Evolutionary conservation across 1,284 basidiomycete genomes (phyloP).

Genomic region (Paramarasmius palmivorus): DNA sequence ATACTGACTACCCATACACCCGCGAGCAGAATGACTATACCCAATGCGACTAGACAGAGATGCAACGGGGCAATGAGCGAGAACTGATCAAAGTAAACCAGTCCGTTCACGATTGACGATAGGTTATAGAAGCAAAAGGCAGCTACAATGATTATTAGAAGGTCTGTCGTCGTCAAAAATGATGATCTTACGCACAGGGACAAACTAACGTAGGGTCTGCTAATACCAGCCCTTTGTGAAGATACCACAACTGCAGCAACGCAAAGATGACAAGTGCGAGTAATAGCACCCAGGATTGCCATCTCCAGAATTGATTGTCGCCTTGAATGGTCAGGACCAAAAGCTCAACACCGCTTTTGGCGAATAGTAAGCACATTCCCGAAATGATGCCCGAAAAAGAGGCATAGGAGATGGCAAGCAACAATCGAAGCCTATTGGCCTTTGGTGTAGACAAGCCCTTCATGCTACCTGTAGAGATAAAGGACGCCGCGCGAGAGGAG

Average conservation of each 20-base stretch:
- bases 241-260: constrained; percentile 85
- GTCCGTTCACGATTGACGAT: constrained; percentile 84
- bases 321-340: constrained; percentile 80
- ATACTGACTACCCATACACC: constrained; percentile 91
- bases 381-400: constrained; percentile 91
- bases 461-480: constrained; percentile 23
- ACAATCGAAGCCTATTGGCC: constrained; percentile 55
- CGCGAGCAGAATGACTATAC: constrained; percentile 78
- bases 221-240: constrained; percentile 86
- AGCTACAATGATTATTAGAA: constrained; percentile 41
- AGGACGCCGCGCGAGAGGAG: constrained; percentile 25
- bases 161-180: too few relatives aligned
- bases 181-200: constrained; percentile 78
- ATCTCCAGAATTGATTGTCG: constrained; percentile 86
- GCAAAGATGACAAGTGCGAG: constrained; percentile 72
- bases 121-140: constrained; percentile 97
- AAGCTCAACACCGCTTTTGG: constrained; percentile 93
- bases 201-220: constrained; percentile 90
- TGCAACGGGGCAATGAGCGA: constrained; percentile 70
- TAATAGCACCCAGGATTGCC: constrained; percentile 83
- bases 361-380: constrained; percentile 91
- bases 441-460: constrained; percentile 22
- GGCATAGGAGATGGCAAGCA: constrained; percentile 86
- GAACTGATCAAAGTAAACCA: constrained; percentile 93
- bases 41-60: constrained; percentile 75